A percentile compares a stretch with the other conserved stretches of the same genome.
phyloP scores from a whole-genome alignment of 345 rosid species.

The Cardamine resedifolia region DNA sequence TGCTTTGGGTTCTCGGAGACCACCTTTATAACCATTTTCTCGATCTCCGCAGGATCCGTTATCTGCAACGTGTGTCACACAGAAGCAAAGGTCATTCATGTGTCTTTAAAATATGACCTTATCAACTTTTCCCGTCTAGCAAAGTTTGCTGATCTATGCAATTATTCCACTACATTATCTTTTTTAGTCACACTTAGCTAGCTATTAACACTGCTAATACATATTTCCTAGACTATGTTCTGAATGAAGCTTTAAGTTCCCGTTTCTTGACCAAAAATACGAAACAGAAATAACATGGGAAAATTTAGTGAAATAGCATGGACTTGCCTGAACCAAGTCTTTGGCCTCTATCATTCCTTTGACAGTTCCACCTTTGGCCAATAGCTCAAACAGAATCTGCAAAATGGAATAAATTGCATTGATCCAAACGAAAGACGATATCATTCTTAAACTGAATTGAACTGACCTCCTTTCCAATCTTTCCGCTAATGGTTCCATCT shows the following conservation, averaged over 20 bases:
- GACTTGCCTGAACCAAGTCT: conserved; percentile 89
- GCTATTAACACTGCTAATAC: not conserved
- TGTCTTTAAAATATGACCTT: not conserved
- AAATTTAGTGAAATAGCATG: conserved; percentile 20
- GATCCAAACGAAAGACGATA: not conserved
- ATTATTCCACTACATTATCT: not conserved
- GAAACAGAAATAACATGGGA: not conserved
- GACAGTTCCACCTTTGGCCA: conserved; percentile 93
- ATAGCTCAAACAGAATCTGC: conserved; percentile 81
- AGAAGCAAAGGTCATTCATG: conserved; percentile 6
- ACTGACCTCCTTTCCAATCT: conserved; percentile 88
- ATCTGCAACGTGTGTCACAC: conserved; percentile 49
- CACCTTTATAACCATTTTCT: conserved; percentile 74
- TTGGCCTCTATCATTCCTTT: conserved; percentile 77
- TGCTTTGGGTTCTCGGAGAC: conserved; percentile 78
- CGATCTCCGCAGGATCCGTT: conserved; percentile 75
- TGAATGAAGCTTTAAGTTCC: not conserved
- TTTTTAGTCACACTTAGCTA: not conserved
- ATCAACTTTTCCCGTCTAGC: not conserved
- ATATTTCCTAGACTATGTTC: not conserved
- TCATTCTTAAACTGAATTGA: not conserved
- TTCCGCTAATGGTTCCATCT: conserved; percentile 88
- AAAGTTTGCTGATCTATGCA: not conserved
- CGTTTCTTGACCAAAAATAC: not conserved
- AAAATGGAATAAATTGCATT: conserved; percentile 9